phyloP scores from a whole-genome alignment of 768 basidiomycete species.

The Cystofilobasidium bisporidii region DNA sequence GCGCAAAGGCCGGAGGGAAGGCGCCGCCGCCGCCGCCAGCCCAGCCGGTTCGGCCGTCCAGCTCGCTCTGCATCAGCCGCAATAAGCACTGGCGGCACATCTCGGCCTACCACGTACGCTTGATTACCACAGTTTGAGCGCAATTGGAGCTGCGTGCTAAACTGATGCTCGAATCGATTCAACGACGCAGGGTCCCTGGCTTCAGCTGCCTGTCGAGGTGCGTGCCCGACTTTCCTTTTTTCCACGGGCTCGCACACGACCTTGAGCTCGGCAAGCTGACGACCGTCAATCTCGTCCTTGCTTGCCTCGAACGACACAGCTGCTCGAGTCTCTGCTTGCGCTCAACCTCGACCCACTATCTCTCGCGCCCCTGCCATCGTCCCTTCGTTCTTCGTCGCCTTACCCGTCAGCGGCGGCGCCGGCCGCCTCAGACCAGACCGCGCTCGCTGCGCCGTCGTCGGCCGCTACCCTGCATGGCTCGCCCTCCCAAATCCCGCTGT shows the following conservation, averaged over 20 bases:
- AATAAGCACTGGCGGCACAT: constrained; percentile 90
- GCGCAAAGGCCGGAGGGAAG: constrained; percentile 19
- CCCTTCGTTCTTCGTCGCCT: constrained; percentile 30
- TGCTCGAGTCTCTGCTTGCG: constrained; percentile 68
- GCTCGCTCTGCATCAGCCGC: constrained; percentile 73
- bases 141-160: no score
- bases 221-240: neutral
- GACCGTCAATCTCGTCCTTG: no score
- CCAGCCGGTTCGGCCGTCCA: constrained; percentile 55
- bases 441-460: constrained; percentile 36
- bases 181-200: constrained; percentile 67
- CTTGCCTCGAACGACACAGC: constrained; percentile 33
- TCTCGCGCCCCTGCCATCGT: constrained; percentile 40
- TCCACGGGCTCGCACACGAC: neutral
- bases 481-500: constrained; percentile 46
- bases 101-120: constrained; percentile 17
- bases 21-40: neutral
- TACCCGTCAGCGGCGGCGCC: constrained; percentile 29
- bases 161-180: constrained; percentile 6
- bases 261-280: no score
- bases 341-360: constrained; percentile 62
- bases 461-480: constrained; percentile 40
- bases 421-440: neutral
- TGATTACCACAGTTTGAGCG: no score
- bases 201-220: constrained; percentile 68